Evolutionary conservation across 2,329 filamentous ascomycete genomes (phyloP).

Genomic region (Talaromyces albobiverticillius): DNA sequence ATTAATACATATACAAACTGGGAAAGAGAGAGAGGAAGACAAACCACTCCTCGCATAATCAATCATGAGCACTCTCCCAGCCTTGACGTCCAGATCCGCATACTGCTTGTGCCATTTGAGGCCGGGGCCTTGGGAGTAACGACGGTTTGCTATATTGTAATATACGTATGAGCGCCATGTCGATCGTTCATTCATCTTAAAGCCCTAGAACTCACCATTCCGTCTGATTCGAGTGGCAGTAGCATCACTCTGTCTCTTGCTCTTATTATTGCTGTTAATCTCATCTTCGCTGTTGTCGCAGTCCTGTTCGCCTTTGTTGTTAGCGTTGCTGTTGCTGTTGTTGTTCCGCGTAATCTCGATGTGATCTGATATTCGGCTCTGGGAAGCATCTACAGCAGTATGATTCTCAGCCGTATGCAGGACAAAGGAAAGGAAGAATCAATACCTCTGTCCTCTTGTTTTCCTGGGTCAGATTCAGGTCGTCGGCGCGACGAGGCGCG

Average conservation of each 20-base stretch:
- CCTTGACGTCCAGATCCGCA: conserved; percentile 23
- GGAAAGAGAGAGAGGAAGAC: neutral
- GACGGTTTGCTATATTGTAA: neutral
- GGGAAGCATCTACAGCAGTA: neutral
- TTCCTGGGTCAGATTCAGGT: too few species aligned
- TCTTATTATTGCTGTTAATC: neutral
- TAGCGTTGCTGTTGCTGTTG: neutral
- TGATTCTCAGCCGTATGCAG: too few species aligned
- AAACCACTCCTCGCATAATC: conserved; percentile 45
- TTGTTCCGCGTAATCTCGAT: conserved; percentile 2
- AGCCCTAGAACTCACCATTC: neutral
- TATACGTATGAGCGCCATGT: neutral
- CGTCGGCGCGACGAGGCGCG: conserved; percentile 12
- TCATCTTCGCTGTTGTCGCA: neutral
- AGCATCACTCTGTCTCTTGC: neutral
- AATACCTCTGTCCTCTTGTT: conserved; percentile 3
- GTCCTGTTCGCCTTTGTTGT: neutral
- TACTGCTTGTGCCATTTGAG: conserved; percentile 36
- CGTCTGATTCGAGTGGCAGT: neutral
- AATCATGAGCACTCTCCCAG: conserved; percentile 50
- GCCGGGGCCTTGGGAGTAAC: conserved; percentile 20
- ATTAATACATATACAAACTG: conserved; percentile 2
- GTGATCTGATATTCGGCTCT: conserved; percentile 11
- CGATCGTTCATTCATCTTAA: neutral
- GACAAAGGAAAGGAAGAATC: neutral